Conservation (phyloP, 2,329 filamentous ascomycete genomes). For the Verticillium zaregamsianum region DNA sequence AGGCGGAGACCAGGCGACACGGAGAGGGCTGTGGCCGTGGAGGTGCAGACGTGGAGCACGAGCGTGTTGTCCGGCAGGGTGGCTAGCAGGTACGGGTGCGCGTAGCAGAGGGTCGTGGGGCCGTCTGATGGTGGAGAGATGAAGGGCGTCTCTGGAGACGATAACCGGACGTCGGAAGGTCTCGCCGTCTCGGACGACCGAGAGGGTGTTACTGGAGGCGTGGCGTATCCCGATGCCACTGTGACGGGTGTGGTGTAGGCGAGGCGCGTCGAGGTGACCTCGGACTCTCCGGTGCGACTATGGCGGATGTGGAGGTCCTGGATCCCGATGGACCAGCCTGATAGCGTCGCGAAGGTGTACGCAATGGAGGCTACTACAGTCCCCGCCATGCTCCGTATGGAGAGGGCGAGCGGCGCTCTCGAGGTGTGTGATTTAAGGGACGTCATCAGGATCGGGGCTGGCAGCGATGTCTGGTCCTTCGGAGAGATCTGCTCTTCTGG, state of each 20-base stretch:
- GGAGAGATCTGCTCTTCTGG: background rate
- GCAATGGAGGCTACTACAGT: slow-evolving; percentile 78
- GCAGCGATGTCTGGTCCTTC: slow-evolving; percentile 11
- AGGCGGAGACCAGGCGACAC: slow-evolving; percentile 72
- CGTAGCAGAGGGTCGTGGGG: slow-evolving; percentile 64
- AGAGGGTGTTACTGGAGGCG: background rate
- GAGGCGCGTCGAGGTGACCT: slow-evolving; percentile 32
- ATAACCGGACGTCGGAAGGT: slow-evolving; percentile 2
- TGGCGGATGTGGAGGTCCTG: slow-evolving; percentile 71
- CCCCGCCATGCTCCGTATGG: slow-evolving; percentile 62
- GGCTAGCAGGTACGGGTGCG: slow-evolving; percentile 79
- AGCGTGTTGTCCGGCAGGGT: slow-evolving; percentile 86
- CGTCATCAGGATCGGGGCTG: slow-evolving; percentile 59
- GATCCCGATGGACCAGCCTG: slow-evolving; percentile 86
- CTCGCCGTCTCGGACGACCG: background rate
- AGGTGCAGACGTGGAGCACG: slow-evolving; percentile 75
- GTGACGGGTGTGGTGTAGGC: slow-evolving; percentile 33
- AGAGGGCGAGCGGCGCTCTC: slow-evolving; percentile 74
- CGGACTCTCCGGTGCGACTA: slow-evolving; percentile 15
- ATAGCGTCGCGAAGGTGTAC: slow-evolving; percentile 74
- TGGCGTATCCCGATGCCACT: slow-evolving; percentile 4
- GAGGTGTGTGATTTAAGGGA: slow-evolving; percentile 79
- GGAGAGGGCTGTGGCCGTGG: slow-evolving; percentile 59
- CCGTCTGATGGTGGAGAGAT: slow-evolving; percentile 25
- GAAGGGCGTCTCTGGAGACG: background rate